Evolutionary conservation across 2,329 filamentous ascomycete genomes (phyloP), one percentile per base, ranked within the genome.

Genomic region (Fonsecaea monophora): DNA sequence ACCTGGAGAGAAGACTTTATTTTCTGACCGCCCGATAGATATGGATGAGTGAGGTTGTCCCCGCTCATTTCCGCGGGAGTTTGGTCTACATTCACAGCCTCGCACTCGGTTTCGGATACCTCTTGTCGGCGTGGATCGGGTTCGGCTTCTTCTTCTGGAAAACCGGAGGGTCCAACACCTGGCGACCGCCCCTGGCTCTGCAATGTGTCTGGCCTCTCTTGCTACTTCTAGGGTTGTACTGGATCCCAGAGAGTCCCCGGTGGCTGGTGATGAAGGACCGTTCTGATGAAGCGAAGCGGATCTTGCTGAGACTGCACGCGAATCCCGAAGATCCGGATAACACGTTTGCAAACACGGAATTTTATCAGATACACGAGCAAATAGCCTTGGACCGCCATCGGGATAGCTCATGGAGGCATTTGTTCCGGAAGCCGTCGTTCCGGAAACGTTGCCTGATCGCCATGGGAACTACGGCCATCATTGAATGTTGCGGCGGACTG

Each of bases 401-500:
- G 15, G 61, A 58, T 21, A 55, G 18, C n/a, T 38, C 65, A 4
- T 70, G 65, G 65, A 37, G 35, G 58, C 61, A 65, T n/a, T 63
- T 70, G 21, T 62, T 62, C 42, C 55, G 35, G 53, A 67, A 66
- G 53, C 68, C 68, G 4, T 65, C 60, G 1, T 70, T 66, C 40
- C 50, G 68, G 18, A 70, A 70, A n/a, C 57, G 68, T 5, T 40
- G 45, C n/a, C 50, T 70, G n/a, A 55, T 70, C 6, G 65, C 57
- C 2, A 63, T 68, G 4, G 68, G 65, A 15, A 63, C 56, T 3
- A 65, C 65, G 9, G 62, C 40, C 12, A 63, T 68, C 48, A 63
- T 65, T 21, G 65, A 70, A 35, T 80, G 53, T 76, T 81, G 4
- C n/a, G 64, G 59, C 18, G 60, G 62, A 13, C 32, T 82, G 53